Evolutionary conservation across 192 early-diverging fungal species (phyloP).

Genomic region (Coemansia sp.): DNA sequence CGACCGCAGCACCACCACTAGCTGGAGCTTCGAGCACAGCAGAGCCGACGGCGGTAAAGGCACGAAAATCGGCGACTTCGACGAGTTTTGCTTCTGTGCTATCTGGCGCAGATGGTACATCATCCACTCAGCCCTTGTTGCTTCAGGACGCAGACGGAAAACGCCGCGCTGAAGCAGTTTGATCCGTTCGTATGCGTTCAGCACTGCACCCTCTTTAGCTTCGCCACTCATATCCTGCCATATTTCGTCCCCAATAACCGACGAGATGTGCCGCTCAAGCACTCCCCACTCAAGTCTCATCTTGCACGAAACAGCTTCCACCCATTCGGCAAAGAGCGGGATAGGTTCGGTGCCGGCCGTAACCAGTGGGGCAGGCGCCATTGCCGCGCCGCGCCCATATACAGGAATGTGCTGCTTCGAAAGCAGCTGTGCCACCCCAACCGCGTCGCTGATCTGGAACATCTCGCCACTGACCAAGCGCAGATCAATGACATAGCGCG

Average conservation of each 20-base stretch:
- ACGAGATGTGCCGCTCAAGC: conserved; percentile 27
- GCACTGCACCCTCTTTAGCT: background rate
- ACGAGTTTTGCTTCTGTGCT: conserved; percentile 26
- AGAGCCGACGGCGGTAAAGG: conserved; percentile 41
- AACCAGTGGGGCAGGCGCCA: conserved; percentile 36
- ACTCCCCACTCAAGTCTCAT: conserved; percentile 41
- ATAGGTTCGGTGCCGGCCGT: conserved; percentile 45
- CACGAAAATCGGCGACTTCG: conserved; percentile 33
- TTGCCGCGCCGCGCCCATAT: background rate
- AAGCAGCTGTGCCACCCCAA: conserved; percentile 15
- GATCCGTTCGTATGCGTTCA: conserved; percentile 10
- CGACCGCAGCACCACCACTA: conserved; percentile 42
- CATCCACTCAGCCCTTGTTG: conserved; percentile 34
- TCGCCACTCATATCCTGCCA: conserved; percentile 1
- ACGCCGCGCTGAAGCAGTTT: conserved; percentile 39
- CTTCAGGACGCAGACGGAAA: conserved; percentile 31
- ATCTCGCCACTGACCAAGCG: conserved; percentile 39
- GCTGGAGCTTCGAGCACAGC: conserved; percentile 31
- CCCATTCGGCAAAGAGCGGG: conserved; percentile 46
- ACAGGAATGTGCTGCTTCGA: conserved; percentile 6
- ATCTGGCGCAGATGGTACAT: conserved; percentile 28
- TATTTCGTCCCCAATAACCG: conserved; percentile 2
- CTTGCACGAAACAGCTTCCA: conserved; percentile 37
- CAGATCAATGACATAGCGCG: conserved; percentile 46
- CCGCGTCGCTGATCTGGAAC: conserved; percentile 40